A percentile compares a stretch with the other conserved stretches of the same genome.
Evolutionary conservation across 1,139 yeast species (phyloP).

Genomic region (Yamadazyma dendronema): DNA sequence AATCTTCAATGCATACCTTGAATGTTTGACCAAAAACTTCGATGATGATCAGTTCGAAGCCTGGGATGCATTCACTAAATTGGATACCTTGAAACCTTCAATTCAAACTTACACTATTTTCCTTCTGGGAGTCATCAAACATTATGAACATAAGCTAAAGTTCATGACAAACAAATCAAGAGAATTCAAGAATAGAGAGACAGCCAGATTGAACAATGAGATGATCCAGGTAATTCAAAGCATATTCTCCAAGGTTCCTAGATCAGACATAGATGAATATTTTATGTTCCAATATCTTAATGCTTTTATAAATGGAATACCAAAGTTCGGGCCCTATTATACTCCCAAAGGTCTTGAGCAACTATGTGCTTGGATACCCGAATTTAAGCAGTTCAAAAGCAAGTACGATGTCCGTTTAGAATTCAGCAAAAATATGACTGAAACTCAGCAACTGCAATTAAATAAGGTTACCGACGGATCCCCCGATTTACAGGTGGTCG

Average conservation of each 20-base stretch:
- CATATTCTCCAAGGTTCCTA: constrained; percentile 22
- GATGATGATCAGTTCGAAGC: constrained; percentile 32
- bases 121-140: constrained; percentile 34
- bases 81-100: constrained; percentile 29
- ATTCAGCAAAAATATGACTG: constrained; percentile 1
- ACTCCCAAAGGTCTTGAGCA: constrained; percentile 28
- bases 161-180: constrained; percentile 17
- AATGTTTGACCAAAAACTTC: constrained; percentile 35
- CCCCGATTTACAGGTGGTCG: neutral
- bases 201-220: constrained; percentile 30
- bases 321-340: constrained; percentile 30
- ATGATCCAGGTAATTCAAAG: constrained; percentile 29
- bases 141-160: constrained; percentile 18
- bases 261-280: constrained; percentile 21
- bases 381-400: constrained; percentile 22
- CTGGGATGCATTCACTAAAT: constrained; percentile 39
- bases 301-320: constrained; percentile 27
- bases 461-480: neutral
- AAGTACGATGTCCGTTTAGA: constrained; percentile 5
- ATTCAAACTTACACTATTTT: constrained; percentile 42
- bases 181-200: constrained; percentile 21
- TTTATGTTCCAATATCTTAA: constrained; percentile 31
- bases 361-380: constrained; percentile 33
- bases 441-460: neutral
- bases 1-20: constrained; percentile 39